Conservation (phyloP, 140 eudicot species). For the Oenanthe javanica region DNA sequence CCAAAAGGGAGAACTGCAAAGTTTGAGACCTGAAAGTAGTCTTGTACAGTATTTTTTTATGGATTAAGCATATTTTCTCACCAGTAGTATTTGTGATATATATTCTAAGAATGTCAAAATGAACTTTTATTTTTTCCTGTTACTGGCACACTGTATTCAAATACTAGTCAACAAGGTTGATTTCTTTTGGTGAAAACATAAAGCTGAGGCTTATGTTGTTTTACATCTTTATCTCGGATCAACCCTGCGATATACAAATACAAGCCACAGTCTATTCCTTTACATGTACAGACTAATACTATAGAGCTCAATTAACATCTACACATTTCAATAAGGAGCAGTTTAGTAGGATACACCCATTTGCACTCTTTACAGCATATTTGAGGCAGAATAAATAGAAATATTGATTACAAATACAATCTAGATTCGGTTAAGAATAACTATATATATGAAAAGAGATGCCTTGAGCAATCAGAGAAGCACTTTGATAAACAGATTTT, state of each 20-base stretch:
- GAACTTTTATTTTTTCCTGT: background rate
- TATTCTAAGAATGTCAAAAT: background rate
- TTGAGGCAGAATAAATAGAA: background rate
- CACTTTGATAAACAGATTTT: too few relatives aligned
- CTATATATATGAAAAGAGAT: background rate
- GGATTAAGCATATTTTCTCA: background rate
- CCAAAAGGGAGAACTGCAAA: background rate
- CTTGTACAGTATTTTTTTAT: background rate
- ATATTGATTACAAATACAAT: background rate
- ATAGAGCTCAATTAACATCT: too few relatives aligned
- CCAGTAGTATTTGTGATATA: background rate
- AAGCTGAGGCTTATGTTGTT: too few relatives aligned
- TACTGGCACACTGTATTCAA: background rate
- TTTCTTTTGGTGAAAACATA: too few relatives aligned
- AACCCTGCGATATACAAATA: too few relatives aligned
- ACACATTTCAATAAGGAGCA: background rate
- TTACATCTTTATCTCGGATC: too few relatives aligned
- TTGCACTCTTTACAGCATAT: background rate
- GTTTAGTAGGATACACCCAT: background rate
- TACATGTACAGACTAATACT: background rate
- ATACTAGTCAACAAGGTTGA: background rate
- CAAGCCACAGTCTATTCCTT: background rate
- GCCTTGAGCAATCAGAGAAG: too few relatives aligned
- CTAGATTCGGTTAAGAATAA: background rate
- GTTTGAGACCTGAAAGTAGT: background rate